A percentile compares a stretch with the other conserved stretches of the same genome.
phyloP scores from a whole-genome alignment of 306 rosid genomes.

The Cucumis hystrix region DNA sequence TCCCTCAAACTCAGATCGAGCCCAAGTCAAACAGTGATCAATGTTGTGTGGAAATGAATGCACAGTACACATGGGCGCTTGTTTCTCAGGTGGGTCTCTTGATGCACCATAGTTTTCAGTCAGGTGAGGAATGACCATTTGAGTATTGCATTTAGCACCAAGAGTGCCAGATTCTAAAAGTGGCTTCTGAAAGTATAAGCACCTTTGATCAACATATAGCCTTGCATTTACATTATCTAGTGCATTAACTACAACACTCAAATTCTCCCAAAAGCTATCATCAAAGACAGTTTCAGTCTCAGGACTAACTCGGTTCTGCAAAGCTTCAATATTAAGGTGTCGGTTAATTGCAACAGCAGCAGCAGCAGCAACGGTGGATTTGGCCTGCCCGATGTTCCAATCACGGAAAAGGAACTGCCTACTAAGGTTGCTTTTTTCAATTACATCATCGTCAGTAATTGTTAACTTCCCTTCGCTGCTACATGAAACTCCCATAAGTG shows the following conservation, averaged over 20 bases:
- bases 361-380: constrained; percentile 87
- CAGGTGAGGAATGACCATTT: constrained; percentile 92
- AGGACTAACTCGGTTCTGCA: constrained; percentile 72
- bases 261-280: constrained; percentile 68
- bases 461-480: constrained; percentile 62
- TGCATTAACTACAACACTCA: constrained; percentile 70
- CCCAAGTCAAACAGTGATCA: constrained; percentile 99
- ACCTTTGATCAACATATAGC: constrained; percentile 87
- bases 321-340: constrained; percentile 42
- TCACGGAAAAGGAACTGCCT: constrained; percentile 98
- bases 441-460: constrained; percentile 91
- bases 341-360: constrained; percentile 63
- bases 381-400: constrained; percentile 98
- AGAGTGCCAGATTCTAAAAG: constrained; percentile 99
- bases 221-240: constrained; percentile 94
- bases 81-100: constrained; percentile 97
- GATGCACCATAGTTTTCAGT: constrained; percentile 99
- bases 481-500: constrained; percentile 96
- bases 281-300: constrained; percentile 77
- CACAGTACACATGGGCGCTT: constrained; percentile 98
- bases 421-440: constrained; percentile 94
- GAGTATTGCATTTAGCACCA: constrained; percentile 97
- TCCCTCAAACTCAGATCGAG: constrained; percentile 98
- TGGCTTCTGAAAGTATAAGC: constrained; percentile 93
- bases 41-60: constrained; percentile 98